A percentile compares a stretch with the other conserved stretches of the same genome.
These are phyloP conservation scores for Allodekkera sacchari DNA, from an alignment of 805 yeast genomes.

Conservation along the genomic window DNA sequence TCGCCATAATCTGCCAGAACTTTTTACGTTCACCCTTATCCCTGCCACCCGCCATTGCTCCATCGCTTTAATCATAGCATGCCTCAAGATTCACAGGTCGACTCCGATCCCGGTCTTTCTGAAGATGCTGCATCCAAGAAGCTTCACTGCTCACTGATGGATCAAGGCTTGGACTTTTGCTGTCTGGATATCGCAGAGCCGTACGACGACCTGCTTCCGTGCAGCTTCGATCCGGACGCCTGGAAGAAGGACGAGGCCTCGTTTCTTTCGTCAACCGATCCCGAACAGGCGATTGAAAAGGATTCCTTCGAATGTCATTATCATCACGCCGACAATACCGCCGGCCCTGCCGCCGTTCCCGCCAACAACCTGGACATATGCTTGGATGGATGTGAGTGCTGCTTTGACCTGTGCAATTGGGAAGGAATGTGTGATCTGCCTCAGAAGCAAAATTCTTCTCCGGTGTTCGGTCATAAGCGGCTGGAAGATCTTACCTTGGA, in stretches of 20 bases:
- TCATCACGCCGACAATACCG: not conserved
- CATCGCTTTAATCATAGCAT: too few species aligned
- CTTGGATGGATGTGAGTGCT: conserved; percentile 2
- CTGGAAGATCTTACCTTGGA: too few species aligned
- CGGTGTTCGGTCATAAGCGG: too few species aligned
- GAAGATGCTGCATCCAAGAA: conserved; percentile 1
- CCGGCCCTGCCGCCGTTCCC: not conserved
- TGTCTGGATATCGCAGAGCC: conserved; percentile 2
- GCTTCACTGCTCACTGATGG: conserved; percentile 1
- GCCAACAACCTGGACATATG: not conserved
- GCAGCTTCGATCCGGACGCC: conserved; percentile 3
- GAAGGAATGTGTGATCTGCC: too few species aligned
- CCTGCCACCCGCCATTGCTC: too few species aligned
- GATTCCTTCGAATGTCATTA: not conserved
- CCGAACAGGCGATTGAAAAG: not conserved
- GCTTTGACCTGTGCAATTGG: conserved; percentile 6
- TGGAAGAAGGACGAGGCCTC: conserved; percentile 2
- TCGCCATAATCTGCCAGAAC: too few species aligned
- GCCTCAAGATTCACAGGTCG: conserved; percentile 1
- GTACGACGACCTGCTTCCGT: conserved; percentile 3
- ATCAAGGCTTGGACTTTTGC: too few species aligned
- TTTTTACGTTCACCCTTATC: too few species aligned
- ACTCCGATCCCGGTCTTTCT: conserved; percentile 2
- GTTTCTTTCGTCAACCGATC: not conserved
- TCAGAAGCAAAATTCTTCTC: too few species aligned